Conservation (phyloP, 345 rosid genomes). For the Viola odorata region DNA sequence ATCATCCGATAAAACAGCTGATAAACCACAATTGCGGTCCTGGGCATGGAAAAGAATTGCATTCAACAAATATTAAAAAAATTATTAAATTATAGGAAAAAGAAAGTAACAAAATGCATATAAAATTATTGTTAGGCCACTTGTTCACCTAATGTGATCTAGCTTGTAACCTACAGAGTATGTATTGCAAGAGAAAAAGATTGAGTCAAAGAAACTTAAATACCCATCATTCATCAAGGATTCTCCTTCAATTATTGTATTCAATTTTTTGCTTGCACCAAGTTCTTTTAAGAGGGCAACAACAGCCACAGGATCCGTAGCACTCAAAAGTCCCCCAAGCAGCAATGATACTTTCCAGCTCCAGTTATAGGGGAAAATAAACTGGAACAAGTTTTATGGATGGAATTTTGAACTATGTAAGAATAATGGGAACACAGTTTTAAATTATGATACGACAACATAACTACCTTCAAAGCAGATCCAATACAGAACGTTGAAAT, state of each 20-base stretch:
- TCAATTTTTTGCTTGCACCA: conserved; percentile 96
- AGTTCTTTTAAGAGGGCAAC: conserved; percentile 92
- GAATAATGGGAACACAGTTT: too few species aligned
- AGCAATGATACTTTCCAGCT: conserved; percentile 86
- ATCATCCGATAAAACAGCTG: conserved; percentile 90
- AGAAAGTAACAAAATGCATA: neutral
- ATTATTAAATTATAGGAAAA: conserved; percentile 12
- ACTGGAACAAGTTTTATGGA: conserved; percentile 47
- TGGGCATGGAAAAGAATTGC: conserved; percentile 29
- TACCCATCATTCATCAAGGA: conserved; percentile 99
- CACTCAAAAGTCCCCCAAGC: conserved; percentile 96
- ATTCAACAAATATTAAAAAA: too few species aligned
- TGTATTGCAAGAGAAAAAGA: neutral
- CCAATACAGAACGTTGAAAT: conserved; percentile 81
- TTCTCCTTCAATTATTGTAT: conserved; percentile 94
- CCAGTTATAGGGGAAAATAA: conserved; percentile 83
- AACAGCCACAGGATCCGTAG: conserved; percentile 98
- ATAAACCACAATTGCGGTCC: conserved; percentile 93
- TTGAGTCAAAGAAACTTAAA: neutral
- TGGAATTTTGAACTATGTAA: too few species aligned
- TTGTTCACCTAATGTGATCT: conserved; percentile 2
- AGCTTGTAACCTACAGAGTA: conserved; percentile 1
- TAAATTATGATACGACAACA: too few species aligned
- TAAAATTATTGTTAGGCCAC: neutral
- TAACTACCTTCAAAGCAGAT: conserved; percentile 56